phyloP scores from a whole-genome alignment of 495 filamentous ascomycete genomes.

The Lepidopterella palustris region DNA sequence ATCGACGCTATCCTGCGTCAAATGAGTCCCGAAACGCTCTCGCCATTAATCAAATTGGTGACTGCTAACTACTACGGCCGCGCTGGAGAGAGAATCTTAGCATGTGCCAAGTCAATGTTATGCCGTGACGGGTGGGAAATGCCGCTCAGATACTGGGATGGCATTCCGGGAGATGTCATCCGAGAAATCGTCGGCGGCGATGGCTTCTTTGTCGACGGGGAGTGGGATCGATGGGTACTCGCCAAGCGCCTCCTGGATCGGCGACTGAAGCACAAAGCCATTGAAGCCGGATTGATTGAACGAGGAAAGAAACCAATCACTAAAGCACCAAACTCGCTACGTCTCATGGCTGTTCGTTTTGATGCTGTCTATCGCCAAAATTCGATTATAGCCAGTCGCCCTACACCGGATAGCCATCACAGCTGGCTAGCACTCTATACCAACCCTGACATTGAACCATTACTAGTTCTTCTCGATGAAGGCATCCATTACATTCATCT shows the following conservation, averaged over 20 bases:
- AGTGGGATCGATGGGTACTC: conserved; percentile 54
- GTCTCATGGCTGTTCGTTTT: conserved; percentile 44
- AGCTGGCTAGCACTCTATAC: conserved; percentile 45
- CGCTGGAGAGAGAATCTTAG: conserved; percentile 49
- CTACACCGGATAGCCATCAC: conserved; percentile 39
- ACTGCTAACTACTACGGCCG: conserved; percentile 54
- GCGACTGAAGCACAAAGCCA: conserved; percentile 40
- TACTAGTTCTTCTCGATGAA: conserved; percentile 51
- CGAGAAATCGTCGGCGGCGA: conserved; percentile 55
- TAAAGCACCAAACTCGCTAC: conserved; percentile 38
- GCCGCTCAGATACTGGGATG: conserved; percentile 51
- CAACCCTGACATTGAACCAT: conserved; percentile 47
- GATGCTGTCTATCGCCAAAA: conserved; percentile 44
- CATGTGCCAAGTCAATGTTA: conserved; percentile 53
- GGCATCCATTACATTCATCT: conserved; percentile 59
- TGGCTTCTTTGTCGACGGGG: conserved; percentile 52
- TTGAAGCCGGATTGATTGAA: conserved; percentile 41
- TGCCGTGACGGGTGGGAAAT: conserved; percentile 57
- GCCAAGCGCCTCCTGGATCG: conserved; percentile 50
- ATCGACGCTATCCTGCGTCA: conserved; percentile 49
- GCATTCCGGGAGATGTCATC: conserved; percentile 50
- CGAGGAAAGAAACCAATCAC: conserved; percentile 30
- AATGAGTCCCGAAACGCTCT: conserved; percentile 44
- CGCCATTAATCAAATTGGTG: conserved; percentile 47
- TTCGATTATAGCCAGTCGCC: conserved; percentile 25